Base-by-base conservation (phyloP, 306 rosid species). In the Lagenaria siceraria region DNA sequence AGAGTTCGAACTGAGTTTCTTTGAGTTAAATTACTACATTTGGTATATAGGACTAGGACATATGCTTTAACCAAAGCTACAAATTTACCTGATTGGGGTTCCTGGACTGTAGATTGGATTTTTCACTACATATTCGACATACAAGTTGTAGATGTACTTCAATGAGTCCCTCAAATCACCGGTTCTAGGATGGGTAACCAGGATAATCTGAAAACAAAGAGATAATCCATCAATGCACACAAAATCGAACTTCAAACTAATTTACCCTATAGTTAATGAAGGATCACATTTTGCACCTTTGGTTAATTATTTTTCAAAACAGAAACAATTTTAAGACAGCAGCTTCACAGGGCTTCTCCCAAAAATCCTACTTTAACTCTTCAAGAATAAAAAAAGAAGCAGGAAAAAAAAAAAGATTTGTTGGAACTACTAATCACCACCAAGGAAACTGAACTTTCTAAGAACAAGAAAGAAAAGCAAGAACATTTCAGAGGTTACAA, bases 181-280 rank as follows among this genome's bases (percentile, higher is more conserved):
- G 40, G 96, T 92, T 87, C 93, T 83, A 36, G 97, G 97, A 89
- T 95, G 95, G 78, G 97, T 95, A 61, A 95, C 92, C 88, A 95
- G 84, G 72, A 95, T 92, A 74, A 95, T 85, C 99, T 95, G 90
- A 73, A 73, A 73, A 73, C 61, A 18, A 51, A 9, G 62, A 8
- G 51, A 51, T 10, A 2, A 51, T 73, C 62, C 77, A 51, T 73
- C 77, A 73, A 24, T 8, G 6, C 24, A 27, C 33, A 24, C 17
- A 72, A 49, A 24, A 72, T 8, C 7, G 55, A 71, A 72, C 43
- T 27, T 15, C 18, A 15, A 25, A 49, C 38, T 72, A 25, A 14
- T 18, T 14, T 51, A 49, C n/a, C 61, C 8, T 8, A 31, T 18
- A 51, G 40, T 27, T 5, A 56, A 14, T 22, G 56, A 49, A 18